A percentile compares a stretch with the other conserved stretches of the same genome.
phyloP scores from a whole-genome alignment of 2,329 filamentous ascomycete species.

The Truncatella angustata region DNA sequence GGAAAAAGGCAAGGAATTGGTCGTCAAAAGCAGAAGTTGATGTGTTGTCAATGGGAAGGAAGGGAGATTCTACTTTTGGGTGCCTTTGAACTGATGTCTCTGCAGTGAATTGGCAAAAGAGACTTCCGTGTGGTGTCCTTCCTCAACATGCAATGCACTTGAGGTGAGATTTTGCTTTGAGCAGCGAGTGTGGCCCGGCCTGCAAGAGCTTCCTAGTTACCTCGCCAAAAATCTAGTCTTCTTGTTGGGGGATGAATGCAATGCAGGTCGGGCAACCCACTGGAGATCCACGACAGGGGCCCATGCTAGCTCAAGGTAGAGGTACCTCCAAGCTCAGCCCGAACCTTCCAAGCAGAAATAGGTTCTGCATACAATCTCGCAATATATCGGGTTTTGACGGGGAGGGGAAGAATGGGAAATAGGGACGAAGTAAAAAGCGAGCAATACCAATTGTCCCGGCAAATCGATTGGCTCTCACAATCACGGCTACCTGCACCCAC shows the following conservation, averaged over 20 bases:
- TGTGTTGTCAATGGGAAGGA: not conserved
- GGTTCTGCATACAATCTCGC: too few relatives aligned
- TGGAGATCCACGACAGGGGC: constrained; percentile 12
- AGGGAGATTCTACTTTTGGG: constrained; percentile 4
- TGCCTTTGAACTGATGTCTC: constrained; percentile 1
- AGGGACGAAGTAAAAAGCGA: too few relatives aligned
- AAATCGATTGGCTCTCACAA: too few relatives aligned
- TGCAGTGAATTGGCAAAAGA: not conserved
- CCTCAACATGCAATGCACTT: constrained; percentile 5
- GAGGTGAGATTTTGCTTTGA: not conserved
- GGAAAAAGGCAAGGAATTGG: constrained; percentile 4
- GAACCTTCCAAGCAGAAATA: not conserved
- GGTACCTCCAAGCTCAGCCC: constrained; percentile 4
- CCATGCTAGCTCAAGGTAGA: not conserved
- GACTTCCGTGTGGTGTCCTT: not conserved
- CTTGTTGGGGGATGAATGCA: constrained; percentile 30
- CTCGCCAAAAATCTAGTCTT: constrained; percentile 29
- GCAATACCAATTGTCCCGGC: too few relatives aligned
- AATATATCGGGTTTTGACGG: not conserved
- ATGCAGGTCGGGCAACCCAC: constrained; percentile 10
- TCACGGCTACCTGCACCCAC: too few relatives aligned
- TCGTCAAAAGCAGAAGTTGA: constrained; percentile 2
- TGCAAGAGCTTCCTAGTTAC: constrained; percentile 10
- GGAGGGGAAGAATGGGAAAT: too few relatives aligned
- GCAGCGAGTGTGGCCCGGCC: not conserved